Conservation (phyloP, 1,284 basidiomycete species). For the Ustilago trichophora region DNA sequence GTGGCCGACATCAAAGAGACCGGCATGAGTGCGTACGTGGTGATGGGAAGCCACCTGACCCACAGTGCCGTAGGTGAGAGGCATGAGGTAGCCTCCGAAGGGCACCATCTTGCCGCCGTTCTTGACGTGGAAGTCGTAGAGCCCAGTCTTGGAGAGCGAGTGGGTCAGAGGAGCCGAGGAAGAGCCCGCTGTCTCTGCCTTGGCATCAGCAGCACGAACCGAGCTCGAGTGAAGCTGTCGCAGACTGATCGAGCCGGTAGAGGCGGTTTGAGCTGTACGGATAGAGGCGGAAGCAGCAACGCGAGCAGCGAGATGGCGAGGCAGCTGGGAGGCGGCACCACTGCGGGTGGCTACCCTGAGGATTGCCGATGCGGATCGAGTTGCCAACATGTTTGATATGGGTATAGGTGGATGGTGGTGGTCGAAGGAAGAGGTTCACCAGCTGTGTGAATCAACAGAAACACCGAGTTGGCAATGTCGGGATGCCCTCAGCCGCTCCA, state of each 20-base stretch:
- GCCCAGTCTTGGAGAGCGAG: conserved; percentile 71
- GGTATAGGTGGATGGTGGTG: conserved; percentile 6
- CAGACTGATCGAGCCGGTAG: background rate
- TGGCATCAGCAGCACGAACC: conserved; percentile 11
- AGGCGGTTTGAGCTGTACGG: background rate
- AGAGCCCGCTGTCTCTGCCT: conserved; percentile 29
- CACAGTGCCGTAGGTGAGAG: conserved; percentile 79
- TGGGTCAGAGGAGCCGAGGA: conserved; percentile 19
- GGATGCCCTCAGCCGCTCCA: no score
- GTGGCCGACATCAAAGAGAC: conserved; percentile 96
- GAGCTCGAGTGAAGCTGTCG: conserved; percentile 32
- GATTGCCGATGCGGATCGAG: conserved; percentile 24
- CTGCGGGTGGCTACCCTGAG: conserved; percentile 23
- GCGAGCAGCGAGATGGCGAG: conserved; percentile 23
- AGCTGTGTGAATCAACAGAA: no score
- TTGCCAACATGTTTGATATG: conserved; percentile 19
- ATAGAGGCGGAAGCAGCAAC: conserved; percentile 4
- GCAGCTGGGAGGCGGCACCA: conserved; percentile 12
- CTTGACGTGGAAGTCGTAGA: conserved; percentile 89
- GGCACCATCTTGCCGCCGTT: conserved; percentile 94
- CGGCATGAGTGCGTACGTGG: conserved; percentile 83
- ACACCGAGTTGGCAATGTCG: no score
- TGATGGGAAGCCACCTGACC: conserved; percentile 82
- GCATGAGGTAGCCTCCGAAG: conserved; percentile 96
- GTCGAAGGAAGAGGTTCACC: conserved; percentile 1